phyloP scores from a whole-genome alignment of 768 basidiomycete genomes.

The Cantharellus cinnabarinus region DNA sequence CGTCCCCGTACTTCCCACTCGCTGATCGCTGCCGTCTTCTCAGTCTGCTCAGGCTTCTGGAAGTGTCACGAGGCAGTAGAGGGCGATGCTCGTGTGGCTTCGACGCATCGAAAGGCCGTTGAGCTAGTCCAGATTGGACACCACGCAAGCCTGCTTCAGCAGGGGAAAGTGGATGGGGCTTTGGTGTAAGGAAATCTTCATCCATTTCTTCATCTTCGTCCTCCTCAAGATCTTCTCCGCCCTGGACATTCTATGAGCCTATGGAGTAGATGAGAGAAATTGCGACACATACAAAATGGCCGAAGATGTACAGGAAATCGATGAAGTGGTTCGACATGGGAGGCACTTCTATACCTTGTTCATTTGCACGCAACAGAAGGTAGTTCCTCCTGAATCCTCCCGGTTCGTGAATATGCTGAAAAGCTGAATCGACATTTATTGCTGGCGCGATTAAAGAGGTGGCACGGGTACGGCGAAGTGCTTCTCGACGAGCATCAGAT shows the following conservation, averaged over 20 bases:
- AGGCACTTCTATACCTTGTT: conserved; percentile 38
- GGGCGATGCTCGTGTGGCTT: not conserved
- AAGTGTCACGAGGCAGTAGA: conserved; percentile 10
- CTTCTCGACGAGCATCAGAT: conserved; percentile 39
- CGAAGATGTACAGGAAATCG: conserved; percentile 86
- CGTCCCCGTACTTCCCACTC: conserved; percentile 49
- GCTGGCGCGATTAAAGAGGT: conserved; percentile 38
- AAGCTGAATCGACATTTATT: conserved; percentile 36
- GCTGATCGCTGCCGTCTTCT: not conserved
- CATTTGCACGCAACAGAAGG: conserved; percentile 47
- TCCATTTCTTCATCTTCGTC: conserved; percentile 53
- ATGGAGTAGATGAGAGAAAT: not conserved
- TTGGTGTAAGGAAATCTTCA: conserved; percentile 15
- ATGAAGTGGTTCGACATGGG: conserved; percentile 63
- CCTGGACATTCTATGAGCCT: conserved; percentile 25
- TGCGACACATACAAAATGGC: conserved; percentile 64
- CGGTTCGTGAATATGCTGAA: conserved; percentile 87
- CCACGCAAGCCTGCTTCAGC: not conserved
- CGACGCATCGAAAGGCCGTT: not conserved
- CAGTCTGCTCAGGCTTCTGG: conserved; percentile 10
- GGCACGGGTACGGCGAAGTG: conserved; percentile 35
- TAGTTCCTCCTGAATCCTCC: conserved; percentile 89
- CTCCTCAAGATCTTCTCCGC: conserved; percentile 76
- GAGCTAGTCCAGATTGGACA: not conserved
- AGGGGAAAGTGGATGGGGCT: not conserved